Evolutionary conservation across 805 yeast species (phyloP).

Genomic region (Kodamaea nitidulidarum): DNA sequence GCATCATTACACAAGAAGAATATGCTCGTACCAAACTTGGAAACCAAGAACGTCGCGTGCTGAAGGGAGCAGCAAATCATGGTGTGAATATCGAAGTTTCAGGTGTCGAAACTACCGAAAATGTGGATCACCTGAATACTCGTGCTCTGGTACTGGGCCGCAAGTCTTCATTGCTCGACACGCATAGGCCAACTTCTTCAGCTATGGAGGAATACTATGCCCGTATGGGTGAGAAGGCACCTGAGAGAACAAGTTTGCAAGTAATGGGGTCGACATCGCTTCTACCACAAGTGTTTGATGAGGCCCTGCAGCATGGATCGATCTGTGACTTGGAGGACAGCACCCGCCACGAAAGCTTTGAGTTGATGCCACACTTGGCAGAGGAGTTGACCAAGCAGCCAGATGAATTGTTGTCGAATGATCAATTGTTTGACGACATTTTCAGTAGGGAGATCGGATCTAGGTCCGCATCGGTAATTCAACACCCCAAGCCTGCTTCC

Average conservation of each 20-base stretch:
- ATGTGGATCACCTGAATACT: no score
- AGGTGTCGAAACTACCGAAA: no score
- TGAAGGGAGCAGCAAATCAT: no score
- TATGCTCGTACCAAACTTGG: constrained; percentile 32
- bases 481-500: neutral
- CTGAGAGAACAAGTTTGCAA: constrained; percentile 3
- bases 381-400: constrained; percentile 30
- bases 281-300: constrained; percentile 23
- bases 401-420: constrained; percentile 24
- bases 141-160: no score
- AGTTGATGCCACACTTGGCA: constrained; percentile 35
- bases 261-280: constrained; percentile 26
- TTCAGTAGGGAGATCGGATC: constrained; percentile 11
- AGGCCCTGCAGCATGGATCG: constrained; percentile 31
- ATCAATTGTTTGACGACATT: constrained; percentile 26
- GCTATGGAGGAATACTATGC: neutral
- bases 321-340: constrained; percentile 22
- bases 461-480: constrained; percentile 12
- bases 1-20: constrained; percentile 39
- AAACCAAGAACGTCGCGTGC: no score
- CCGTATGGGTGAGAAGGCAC: neutral
- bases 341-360: constrained; percentile 3
- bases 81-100: no score
- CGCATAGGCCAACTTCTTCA: neutral
- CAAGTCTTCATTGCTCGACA: neutral